Evolutionary conservation across 441 rosid species (phyloP).

Genomic region (Dalechampia spathulata): DNA sequence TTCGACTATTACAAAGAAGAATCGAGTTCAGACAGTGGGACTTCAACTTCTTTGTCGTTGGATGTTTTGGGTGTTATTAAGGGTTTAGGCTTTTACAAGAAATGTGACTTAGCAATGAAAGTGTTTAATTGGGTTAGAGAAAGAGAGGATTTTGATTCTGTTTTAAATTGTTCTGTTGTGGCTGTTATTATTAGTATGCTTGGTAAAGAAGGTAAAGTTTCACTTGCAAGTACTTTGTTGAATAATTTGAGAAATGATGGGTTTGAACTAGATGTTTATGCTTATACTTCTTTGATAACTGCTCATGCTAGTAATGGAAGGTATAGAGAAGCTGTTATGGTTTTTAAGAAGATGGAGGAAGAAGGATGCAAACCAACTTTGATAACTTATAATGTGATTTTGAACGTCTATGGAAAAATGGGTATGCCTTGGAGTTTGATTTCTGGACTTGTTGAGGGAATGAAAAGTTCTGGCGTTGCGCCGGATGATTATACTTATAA

Average conservation of each 20-base stretch:
- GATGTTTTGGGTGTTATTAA: constrained; percentile 64
- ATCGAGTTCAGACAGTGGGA: constrained; percentile 15
- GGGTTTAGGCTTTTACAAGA: constrained; percentile 73
- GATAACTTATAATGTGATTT: constrained; percentile 73
- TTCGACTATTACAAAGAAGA: constrained; percentile 31
- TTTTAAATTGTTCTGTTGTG: constrained; percentile 48
- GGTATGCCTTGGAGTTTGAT: constrained; percentile 93
- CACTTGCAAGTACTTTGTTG: constrained; percentile 53
- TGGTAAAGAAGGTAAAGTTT: constrained; percentile 55
- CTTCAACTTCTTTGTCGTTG: constrained; percentile 20
- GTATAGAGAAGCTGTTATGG: constrained; percentile 70
- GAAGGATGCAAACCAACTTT: constrained; percentile 72
- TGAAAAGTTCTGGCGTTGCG: constrained; percentile 52
- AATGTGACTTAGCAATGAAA: constrained; percentile 45
- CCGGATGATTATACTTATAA: constrained; percentile 79
- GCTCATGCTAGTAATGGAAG: constrained; percentile 60
- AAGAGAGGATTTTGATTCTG: constrained; percentile 28
- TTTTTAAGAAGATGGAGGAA: constrained; percentile 76
- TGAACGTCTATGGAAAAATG: constrained; percentile 89
- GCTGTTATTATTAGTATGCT: constrained; percentile 59
- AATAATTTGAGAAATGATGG: constrained; percentile 45
- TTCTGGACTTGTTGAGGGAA: constrained; percentile 45
- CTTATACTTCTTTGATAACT: constrained; percentile 74
- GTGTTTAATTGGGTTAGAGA: constrained; percentile 74
- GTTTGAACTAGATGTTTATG: constrained; percentile 58